phyloP scores from a whole-genome alignment of 768 basidiomycete species.

The Paxillus ammoniavirescens region DNA sequence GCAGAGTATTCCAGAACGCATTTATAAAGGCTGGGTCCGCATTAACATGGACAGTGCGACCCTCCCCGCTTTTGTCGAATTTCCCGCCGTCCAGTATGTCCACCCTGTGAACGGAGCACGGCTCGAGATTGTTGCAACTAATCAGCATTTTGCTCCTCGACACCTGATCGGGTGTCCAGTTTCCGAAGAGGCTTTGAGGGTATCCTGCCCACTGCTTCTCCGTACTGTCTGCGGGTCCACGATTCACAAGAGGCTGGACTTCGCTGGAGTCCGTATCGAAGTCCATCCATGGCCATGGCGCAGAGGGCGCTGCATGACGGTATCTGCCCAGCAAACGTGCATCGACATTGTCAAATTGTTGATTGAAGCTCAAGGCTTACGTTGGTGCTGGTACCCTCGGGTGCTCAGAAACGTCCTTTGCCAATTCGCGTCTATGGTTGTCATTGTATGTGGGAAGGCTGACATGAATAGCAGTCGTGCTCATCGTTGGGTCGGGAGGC shows the following conservation, averaged over 20 bases:
- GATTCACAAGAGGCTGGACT: conserved; percentile 8
- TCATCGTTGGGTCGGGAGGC: conserved; percentile 8
- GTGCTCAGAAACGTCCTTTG: conserved; percentile 8
- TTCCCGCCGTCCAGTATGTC: conserved; percentile 14
- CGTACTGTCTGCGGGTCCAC: too few species aligned
- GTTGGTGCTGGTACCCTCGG: conserved; percentile 25
- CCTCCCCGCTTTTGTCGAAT: conserved; percentile 14
- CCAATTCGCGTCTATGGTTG: conserved; percentile 4
- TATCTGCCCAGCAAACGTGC: conserved; percentile 16
- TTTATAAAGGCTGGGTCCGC: conserved; percentile 8
- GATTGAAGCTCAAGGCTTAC: conserved; percentile 20
- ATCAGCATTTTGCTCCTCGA: conserved; percentile 32
- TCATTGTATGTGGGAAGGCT: background rate
- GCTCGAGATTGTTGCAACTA: conserved; percentile 9
- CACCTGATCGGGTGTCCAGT: conserved; percentile 51
- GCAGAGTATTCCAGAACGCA: conserved; percentile 13
- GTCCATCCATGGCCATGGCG: conserved; percentile 45
- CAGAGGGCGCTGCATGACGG: conserved; percentile 38
- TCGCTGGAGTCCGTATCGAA: conserved; percentile 23
- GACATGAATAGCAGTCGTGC: conserved; percentile 10
- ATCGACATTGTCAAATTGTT: conserved; percentile 19
- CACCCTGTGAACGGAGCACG: conserved; percentile 21
- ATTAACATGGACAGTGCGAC: conserved; percentile 10
- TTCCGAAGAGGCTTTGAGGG: conserved; percentile 52
- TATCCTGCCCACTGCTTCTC: conserved; percentile 35